Base-by-base conservation (phyloP, 805 yeast species). In the Candida adriatica region DNA sequence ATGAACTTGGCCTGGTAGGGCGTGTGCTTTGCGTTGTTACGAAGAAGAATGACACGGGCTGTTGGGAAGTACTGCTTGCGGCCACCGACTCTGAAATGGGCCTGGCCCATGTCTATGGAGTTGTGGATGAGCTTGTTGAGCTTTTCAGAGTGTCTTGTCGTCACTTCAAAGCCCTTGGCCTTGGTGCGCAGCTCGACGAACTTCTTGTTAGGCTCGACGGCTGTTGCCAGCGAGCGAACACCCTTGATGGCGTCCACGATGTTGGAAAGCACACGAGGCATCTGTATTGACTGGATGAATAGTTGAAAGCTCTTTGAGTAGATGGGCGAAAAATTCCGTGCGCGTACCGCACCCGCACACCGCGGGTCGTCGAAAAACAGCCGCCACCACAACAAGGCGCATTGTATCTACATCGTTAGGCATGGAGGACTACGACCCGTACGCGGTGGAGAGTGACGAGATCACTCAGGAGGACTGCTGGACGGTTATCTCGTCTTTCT, bases 401-500 rank as follows among this genome's bases (percentile, higher is more conserved):
- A n/a, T n/a, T n/a, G n/a, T n/a, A n/a, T n/a, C n/a, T n/a, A n/a
- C n/a, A n/a, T n/a, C n/a, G n/a, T n/a, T n/a, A n/a, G n/a, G n/a
- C n/a, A n/a, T n/a, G n/a, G n/a, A n/a, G n/a, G n/a, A n/a, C n/a
- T n/a, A n/a, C n/a, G 82, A 84, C 58, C 75, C 73, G 35, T 78
- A 77, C 19, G 53, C 44, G 8, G 22, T 19, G 8, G 41, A 35
- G 13, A 23, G 30, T 9, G 68, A 62, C 31, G 73, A 71, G 39
- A 85, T 92, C 63, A 87, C 97, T 19, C 84, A 96, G 18, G 98
- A 92, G 65, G 98, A 92, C 68, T 92, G 98, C 62, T 92, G 99
- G 99, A 80, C 95, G 19, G 97, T 92, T 41, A 92, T 92, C 46
- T 82, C 96, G 18, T 75, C 97, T 13, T 92, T 92, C 61, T 92